Evolutionary conservation across 1,284 basidiomycete species (phyloP).

Genomic region (Naganishia cerealis): DNA sequence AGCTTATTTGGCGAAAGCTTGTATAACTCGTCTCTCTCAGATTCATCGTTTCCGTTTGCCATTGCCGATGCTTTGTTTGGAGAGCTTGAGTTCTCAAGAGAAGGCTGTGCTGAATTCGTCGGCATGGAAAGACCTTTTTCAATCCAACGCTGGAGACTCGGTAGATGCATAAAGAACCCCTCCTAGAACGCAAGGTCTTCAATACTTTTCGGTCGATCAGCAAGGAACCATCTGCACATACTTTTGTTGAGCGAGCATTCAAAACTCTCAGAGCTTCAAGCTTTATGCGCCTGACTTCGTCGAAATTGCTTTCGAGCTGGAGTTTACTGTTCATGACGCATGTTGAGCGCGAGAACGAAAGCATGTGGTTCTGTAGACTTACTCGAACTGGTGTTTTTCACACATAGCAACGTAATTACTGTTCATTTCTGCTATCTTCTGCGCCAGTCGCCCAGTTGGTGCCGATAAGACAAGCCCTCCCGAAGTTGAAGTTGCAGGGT

Average conservation of each 20-base stretch:
- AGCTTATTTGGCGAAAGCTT: not conserved
- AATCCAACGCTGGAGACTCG: constrained; percentile 20
- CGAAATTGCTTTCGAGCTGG: constrained; percentile 9
- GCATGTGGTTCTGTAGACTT: not conserved
- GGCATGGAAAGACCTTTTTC: not conserved
- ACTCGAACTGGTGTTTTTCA: constrained; percentile 14
- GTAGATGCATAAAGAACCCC: constrained; percentile 22
- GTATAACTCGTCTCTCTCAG: not conserved
- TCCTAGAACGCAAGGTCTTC: not conserved
- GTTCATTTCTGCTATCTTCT: constrained; percentile 16
- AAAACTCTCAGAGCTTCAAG: constrained; percentile 8
- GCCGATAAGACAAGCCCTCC: not conserved
- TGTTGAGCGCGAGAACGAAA: no score
- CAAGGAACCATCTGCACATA: not conserved
- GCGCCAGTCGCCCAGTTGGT: constrained; percentile 7
- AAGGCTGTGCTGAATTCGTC: not conserved
- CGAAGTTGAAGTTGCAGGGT: not conserved
- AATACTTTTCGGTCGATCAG: not conserved
- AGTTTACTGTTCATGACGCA: not conserved
- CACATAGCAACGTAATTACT: constrained; percentile 3
- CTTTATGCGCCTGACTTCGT: not conserved
- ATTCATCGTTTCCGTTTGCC: not conserved
- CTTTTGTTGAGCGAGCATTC: not conserved
- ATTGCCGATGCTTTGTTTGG: not conserved
- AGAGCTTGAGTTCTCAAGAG: not conserved